Evolutionary conservation across 495 filamentous ascomycete genomes (phyloP).

Genomic region (Bombardia bombarda): DNA sequence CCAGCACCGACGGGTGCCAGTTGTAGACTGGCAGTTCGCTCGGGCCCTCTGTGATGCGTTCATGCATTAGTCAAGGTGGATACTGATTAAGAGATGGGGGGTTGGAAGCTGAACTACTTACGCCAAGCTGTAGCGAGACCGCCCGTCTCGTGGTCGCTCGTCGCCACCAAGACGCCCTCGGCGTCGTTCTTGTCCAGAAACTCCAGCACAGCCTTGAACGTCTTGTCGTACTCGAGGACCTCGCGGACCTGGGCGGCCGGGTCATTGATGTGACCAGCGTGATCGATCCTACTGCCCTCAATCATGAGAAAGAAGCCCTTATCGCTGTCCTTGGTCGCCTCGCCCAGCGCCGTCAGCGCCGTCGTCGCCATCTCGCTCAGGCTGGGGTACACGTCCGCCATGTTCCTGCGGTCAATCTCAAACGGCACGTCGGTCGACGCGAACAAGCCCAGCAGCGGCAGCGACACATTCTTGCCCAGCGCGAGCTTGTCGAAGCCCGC

Average conservation of each 20-base stretch:
- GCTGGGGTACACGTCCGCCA: constrained; percentile 76
- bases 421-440: constrained; percentile 79
- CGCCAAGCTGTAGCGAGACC: constrained; percentile 74
- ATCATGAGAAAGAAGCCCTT: constrained; percentile 99
- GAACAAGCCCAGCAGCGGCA: constrained; percentile 84
- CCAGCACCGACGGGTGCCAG: constrained; percentile 78
- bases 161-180: constrained; percentile 74
- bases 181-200: constrained; percentile 69
- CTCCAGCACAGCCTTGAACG: constrained; percentile 73
- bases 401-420: constrained; percentile 76
- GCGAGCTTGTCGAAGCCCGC: constrained; percentile 70
- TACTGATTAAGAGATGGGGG: not conserved
- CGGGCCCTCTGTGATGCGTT: constrained; percentile 19
- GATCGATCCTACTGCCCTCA: constrained; percentile 91
- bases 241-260: constrained; percentile 93
- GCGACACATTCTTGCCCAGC: constrained; percentile 58
- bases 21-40: constrained; percentile 52
- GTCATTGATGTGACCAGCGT: constrained; percentile 92
- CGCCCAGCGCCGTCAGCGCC: constrained; percentile 67
- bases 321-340: constrained; percentile 77
- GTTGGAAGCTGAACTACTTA: constrained; percentile 33
- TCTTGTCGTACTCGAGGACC: constrained; percentile 83
- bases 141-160: constrained; percentile 93
- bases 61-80: constrained; percentile 7
- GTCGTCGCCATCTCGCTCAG: constrained; percentile 86